These are phyloP conservation scores for Aphanomyces astaci DNA, from an alignment of 352 stramenopile species.

Conservation along the genomic window DNA sequence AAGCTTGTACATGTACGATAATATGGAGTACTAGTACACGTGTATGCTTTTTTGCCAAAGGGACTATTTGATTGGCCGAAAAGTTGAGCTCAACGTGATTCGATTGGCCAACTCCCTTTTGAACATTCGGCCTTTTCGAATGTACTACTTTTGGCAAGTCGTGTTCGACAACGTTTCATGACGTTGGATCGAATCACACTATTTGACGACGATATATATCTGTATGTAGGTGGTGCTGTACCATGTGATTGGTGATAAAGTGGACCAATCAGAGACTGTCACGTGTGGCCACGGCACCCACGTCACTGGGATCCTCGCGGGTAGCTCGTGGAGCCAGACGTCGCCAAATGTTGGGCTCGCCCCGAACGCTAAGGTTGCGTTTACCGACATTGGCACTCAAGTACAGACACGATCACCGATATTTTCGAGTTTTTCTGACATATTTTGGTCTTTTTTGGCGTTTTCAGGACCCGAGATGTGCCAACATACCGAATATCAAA, in stretches of 20 bases:
- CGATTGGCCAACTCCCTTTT: no score
- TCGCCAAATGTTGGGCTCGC: slow-evolving; percentile 62
- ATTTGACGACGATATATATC: no score
- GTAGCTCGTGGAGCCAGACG: slow-evolving; percentile 58
- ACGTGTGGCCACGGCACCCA: slow-evolving; percentile 85
- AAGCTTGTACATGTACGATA: no score
- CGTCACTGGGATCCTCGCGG: slow-evolving; percentile 69
- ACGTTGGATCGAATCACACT: no score
- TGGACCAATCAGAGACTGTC: slow-evolving; percentile 55
- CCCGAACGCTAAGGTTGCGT: slow-evolving; percentile 71
- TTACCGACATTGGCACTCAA: slow-evolving; percentile 84
- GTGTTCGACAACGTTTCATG: no score
- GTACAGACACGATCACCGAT: neutral
- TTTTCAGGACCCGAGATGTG: slow-evolving; percentile 34
- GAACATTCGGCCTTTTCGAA: no score
- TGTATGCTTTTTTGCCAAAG: no score
- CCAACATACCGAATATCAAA: slow-evolving; percentile 30
- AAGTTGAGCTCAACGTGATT: no score
- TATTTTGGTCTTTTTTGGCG: neutral
- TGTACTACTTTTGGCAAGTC: no score
- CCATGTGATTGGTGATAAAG: slow-evolving; percentile 58
- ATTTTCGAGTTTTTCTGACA: neutral
- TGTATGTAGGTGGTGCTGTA: slow-evolving; percentile 78
- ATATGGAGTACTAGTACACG: no score
- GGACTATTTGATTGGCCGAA: no score